Base-by-base conservation (phyloP, 108 stramenopile genomes). In the Parietichytrium sp. region DNA sequence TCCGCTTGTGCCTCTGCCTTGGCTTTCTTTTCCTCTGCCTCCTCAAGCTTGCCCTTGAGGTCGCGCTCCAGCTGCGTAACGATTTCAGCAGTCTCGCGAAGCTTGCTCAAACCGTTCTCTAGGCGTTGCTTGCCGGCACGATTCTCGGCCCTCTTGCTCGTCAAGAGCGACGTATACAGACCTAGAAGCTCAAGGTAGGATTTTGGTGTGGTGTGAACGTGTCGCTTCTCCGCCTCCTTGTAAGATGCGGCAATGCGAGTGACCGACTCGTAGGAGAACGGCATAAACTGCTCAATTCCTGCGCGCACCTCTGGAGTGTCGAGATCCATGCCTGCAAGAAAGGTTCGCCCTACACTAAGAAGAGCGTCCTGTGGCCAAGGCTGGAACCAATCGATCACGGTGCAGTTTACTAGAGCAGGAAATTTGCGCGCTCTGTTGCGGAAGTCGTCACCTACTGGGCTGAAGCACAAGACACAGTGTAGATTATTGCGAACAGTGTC, bases 1-100 rank as follows among this genome's bases (percentile, higher is more conserved):
- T 91, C 92, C n/a, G 93, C 92, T 48, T 92, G 92, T 29, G 87
- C 91, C 52, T 93, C 92, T 13, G 93, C 93, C 25, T 87, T 92
- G 36, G 86, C 84, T 80, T 90, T 92, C 86, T 94, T 93, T 26
- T 88, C 82, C 51, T 92, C 93, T 15, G 93, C 93, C 16, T 93
- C 91, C 80, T 92, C 93, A 3, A 92, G 84, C 55, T 89, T 90
- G 0, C 85, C 84, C 83, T 92, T 92, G n/a, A 94, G 81, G 25
- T 90, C 89, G 12, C 87, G 91, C 82, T 94, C 93, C 30, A 93
- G 88, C 15, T 86, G 54, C 4, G 88, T 87, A 12, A 94, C 93
- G 26, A 89, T 80, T 25, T 93, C 92, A n/a, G 87, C 82, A 2
- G 93, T 93, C 49, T 93, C 93, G 10, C 83, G 82, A 7, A 94